Conservation (phyloP, 306 rosid species). For the Bauhinia variegata region DNA sequence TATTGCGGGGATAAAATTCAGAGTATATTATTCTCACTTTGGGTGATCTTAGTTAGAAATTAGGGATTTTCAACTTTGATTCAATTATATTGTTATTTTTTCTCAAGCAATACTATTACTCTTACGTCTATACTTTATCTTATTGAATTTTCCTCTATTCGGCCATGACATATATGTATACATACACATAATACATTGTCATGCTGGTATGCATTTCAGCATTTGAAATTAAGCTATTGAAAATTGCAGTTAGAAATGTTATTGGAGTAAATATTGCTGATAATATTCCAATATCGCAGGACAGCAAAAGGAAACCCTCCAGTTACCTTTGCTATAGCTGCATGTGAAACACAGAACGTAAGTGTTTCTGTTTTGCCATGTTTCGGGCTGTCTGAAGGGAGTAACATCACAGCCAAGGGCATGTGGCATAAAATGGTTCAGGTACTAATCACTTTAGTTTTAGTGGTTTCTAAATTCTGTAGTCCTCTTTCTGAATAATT, state of each 20-base stretch:
- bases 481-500: neutral
- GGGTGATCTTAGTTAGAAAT: conserved; percentile 11
- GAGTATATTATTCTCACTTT: conserved; percentile 4
- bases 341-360: conserved; percentile 97
- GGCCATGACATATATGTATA: conserved; percentile 20
- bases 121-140: neutral
- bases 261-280: conserved; percentile 35
- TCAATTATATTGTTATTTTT: no score
- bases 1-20: conserved; percentile 1
- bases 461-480: conserved; percentile 22
- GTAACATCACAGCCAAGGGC: conserved; percentile 68
- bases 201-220: neutral
- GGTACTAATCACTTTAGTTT: conserved; percentile 49
- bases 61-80: conserved; percentile 9
- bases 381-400: conserved; percentile 88
- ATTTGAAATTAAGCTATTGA: conserved; percentile 16
- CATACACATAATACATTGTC: neutral
- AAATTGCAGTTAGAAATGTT: conserved; percentile 31
- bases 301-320: conserved; percentile 93
- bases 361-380: conserved; percentile 86
- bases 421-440: conserved; percentile 86
- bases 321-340: conserved; percentile 88
- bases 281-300: conserved; percentile 62
- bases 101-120: neutral
- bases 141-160: conserved; percentile 16